Base-by-base conservation (phyloP, 2,329 filamentous ascomycete genomes). In the Hymenoscyphus fructigenus region DNA sequence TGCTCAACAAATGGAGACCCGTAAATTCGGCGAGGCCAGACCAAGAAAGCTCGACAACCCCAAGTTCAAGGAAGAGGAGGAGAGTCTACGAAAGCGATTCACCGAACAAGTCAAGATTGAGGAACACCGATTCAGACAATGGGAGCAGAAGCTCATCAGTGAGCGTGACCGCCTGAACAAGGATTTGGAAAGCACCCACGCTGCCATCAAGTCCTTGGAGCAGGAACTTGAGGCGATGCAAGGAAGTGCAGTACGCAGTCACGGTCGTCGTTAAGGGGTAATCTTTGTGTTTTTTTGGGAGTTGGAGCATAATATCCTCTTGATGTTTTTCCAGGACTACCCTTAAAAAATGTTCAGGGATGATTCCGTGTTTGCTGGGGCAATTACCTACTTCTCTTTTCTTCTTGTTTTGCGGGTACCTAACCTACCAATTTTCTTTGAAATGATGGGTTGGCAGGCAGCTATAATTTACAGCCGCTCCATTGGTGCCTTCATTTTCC, bases 61-160 rank as follows among this genome's bases (percentile, higher is more conserved):
- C 82, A 99, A 99, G 85, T 99, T 98, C 88, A 99, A 99, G 88
- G 95, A 99, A 80, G 95, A 99, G 82, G 95, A 99, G 79, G 95
- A 99, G 85, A 91, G 92, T 68, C 88, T 99, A 71, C 90, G 95
- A 82, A 99, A 99, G 89, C 89, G 96, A 74, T 99, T 99, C 83
- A 99, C 95, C 73, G 95, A 99, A 84, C 95, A 99, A 81, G 95
- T 99, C 84, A 99, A 99, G 91, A 91, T 99, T 76, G 96, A 99
- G 85, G 95, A 99, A 83, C 93, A 97, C 84, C 89, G 95, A 72
- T 99, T 99, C 89, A 89, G 96, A 81, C 91, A 96, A 82, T 99
- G 95, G 95, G 95, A 99, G 84, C 95, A 99, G 88, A 98, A 98
- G 88, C 91, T 99, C 79, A 99, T 99, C 76, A 89, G 92, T 69